phyloP scores from a whole-genome alignment of 768 basidiomycete species.

The Boletus sp. region DNA sequence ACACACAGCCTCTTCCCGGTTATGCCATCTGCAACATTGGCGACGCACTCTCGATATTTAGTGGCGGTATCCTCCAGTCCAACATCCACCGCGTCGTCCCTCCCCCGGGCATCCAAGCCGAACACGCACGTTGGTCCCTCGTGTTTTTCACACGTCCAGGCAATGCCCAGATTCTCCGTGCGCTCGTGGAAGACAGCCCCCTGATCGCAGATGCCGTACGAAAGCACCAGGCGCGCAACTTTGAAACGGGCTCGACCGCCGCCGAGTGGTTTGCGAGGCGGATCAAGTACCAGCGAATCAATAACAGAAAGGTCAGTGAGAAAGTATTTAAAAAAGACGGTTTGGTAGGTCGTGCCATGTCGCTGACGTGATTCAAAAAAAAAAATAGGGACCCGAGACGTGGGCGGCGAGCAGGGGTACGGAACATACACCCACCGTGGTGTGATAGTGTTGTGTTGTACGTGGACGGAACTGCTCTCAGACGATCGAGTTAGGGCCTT shows the following conservation, averaged over 20 bases:
- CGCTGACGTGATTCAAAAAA: not conserved
- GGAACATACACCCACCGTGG: slow-evolving; percentile 25
- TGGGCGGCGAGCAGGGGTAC: slow-evolving; percentile 31
- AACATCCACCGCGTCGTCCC: slow-evolving; percentile 64
- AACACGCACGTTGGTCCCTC: slow-evolving; percentile 58
- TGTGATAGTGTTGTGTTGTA: slow-evolving; percentile 4
- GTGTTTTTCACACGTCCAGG: slow-evolving; percentile 68
- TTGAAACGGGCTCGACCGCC: slow-evolving; percentile 36
- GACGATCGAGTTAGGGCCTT: not conserved
- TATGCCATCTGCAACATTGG: slow-evolving; percentile 62
- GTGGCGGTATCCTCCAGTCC: slow-evolving; percentile 60
- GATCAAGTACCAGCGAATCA: slow-evolving; percentile 38
- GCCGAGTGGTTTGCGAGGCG: slow-evolving; percentile 42
- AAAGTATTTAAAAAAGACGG: too few species aligned
- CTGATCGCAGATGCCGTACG: slow-evolving; percentile 45
- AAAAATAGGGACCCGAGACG: slow-evolving; percentile 28
- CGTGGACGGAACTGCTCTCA: not conserved
- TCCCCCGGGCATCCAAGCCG: slow-evolving; percentile 55
- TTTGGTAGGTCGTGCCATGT: too few species aligned
- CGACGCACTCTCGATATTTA: slow-evolving; percentile 59
- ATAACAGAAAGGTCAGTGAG: slow-evolving; percentile 39
- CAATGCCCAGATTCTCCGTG: slow-evolving; percentile 47
- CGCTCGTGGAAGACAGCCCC: slow-evolving; percentile 49
- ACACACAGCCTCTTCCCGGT: slow-evolving; percentile 47
- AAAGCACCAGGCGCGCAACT: slow-evolving; percentile 36